Conservation (phyloP, 257 asterid species). For the Coffea eugenioides region DNA sequence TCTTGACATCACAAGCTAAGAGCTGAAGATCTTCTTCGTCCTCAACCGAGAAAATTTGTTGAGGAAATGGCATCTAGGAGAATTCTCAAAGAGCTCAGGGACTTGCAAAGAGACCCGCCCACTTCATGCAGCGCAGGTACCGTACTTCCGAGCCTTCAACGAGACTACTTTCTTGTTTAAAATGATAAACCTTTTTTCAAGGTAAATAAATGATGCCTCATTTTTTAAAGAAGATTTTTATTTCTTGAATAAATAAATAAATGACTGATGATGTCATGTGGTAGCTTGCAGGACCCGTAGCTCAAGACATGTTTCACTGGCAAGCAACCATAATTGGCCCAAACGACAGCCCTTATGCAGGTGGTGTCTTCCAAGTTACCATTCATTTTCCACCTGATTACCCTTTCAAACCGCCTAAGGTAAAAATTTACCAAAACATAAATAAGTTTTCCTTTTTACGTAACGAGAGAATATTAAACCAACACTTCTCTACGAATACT, state of each 20-base stretch:
- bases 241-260: too few relatives aligned
- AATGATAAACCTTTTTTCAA: neutral
- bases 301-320: constrained; percentile 85
- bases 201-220: neutral
- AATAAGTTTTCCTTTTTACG: neutral
- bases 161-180: too few relatives aligned
- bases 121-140: constrained; percentile 93
- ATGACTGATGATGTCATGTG: too few relatives aligned
- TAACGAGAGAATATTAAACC: too few relatives aligned
- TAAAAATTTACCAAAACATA: constrained; percentile 6
- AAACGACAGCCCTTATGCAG: constrained; percentile 80
- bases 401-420: constrained; percentile 95
- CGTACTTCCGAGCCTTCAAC: too few relatives aligned
- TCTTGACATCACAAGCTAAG: neutral
- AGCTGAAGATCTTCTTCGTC: neutral
- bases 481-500: too few relatives aligned
- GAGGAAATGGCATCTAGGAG: constrained; percentile 75
- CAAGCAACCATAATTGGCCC: constrained; percentile 95
- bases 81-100: constrained; percentile 80
- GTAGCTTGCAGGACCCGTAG: constrained; percentile 61
- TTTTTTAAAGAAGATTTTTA: neutral
- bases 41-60: neutral
- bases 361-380: constrained; percentile 88
- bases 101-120: constrained; percentile 90
- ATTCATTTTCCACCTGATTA: constrained; percentile 88